Base-by-base conservation (phyloP, 805 yeast species). In the Yamadazyma laniorum region DNA sequence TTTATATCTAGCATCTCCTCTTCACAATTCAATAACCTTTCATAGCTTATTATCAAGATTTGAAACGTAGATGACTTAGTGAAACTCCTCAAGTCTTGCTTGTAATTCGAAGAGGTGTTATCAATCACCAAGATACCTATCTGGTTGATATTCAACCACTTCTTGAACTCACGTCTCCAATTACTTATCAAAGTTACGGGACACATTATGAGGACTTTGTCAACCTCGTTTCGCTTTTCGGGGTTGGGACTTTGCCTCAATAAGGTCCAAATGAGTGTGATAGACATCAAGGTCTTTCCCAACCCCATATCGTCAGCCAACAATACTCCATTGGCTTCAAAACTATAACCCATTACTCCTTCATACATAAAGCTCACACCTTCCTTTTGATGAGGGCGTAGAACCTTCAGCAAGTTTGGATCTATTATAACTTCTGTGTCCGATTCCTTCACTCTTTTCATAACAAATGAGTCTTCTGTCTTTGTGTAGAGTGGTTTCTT, bases 231-330 rank as follows among this genome's bases (percentile, higher is more conserved):
- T 15, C 68, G 42, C 15, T 45, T 50, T 1, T 32, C 31, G 1
- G 40, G 35, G 17, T 42, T 42, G 0, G 90, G 88, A 12, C 76
- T 73, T 48, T 85, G 88, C 45, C 75, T 81, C 14, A 87, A 57
- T 14, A 93, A 59, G 0, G 96, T 88, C 95, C 95, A 88, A 3
- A 91, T 72, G 28, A 88, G 57, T 0, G 95, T 55, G 5, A 93
- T 91, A 0, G 96, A 79, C 76, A 82, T 90, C 29, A 93, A 61
- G 0, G 98, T 90, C 39, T 68, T 68, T 0, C 65, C 65, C 13
- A 93, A 66, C 0, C 99, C 99, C 99, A 93, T 93, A 51, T 91
- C 98, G 59, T 93, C 99, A 0, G 99, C 99, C 29, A 93, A 59
- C 4, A 93, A 62, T 2, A 91, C 90, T 0, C 99, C 98, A 29